A percentile compares a stretch with the other conserved stretches of the same genome.
phyloP scores from a whole-genome alignment of 176 grass and related monocot species.

The Ampelocalamus luodianensis region DNA sequence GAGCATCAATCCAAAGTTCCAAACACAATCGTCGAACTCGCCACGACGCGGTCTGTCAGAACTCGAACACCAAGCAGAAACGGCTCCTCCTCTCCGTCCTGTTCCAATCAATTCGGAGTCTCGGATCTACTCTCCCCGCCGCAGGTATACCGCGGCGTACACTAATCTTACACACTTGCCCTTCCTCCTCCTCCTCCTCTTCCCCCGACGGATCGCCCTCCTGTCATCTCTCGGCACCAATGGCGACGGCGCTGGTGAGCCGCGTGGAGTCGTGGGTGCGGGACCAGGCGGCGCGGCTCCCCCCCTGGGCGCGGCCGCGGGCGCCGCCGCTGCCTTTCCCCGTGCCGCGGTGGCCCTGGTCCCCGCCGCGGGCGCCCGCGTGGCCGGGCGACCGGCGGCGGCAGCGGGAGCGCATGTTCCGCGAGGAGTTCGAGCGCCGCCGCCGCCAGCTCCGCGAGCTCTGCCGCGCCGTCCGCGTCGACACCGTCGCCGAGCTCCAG shows the following conservation, averaged over 20 bases:
- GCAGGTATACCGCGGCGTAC: constrained; percentile 30
- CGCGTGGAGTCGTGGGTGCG: constrained; percentile 77
- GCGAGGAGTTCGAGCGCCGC: constrained; percentile 68
- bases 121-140: too few species aligned
- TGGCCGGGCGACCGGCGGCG: constrained; percentile 49
- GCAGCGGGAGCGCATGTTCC: constrained; percentile 65
- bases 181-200: not conserved
- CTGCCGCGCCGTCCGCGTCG: constrained; percentile 75
- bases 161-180: constrained; percentile 33
- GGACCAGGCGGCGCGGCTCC: constrained; percentile 61
- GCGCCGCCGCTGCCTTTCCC: not conserved
- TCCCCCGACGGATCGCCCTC: constrained; percentile 32
- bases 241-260: constrained; percentile 58
- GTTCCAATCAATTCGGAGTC: too few species aligned
- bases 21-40: too few species aligned
- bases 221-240: constrained; percentile 5
- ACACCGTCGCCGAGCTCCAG: constrained; percentile 81
- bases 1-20: too few species aligned
- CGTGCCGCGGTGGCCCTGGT: constrained; percentile 52
- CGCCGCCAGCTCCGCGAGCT: constrained; percentile 60
- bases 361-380: constrained; percentile 41
- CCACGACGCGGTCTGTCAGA: too few species aligned
- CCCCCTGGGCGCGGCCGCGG: constrained; percentile 51
- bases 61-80: too few species aligned
- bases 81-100: too few species aligned